Conservation (phyloP, 2,329 filamentous ascomycete species). For the Piedraia hortae region DNA sequence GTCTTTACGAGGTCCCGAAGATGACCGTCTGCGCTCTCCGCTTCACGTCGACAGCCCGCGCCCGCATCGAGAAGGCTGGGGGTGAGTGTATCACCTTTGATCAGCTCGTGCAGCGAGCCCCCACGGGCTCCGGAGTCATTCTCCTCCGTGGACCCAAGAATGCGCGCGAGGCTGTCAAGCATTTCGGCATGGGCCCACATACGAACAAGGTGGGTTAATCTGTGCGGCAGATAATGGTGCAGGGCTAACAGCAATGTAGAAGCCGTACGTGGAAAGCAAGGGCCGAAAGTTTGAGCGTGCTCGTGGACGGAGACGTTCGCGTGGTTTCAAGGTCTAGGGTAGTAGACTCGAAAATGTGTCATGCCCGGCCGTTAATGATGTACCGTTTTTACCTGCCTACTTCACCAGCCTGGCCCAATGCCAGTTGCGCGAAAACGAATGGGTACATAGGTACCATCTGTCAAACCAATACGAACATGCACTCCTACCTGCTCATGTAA, state of each 20-base stretch:
- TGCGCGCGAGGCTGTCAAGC: slow-evolving; percentile 88
- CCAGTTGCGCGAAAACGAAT: too few species aligned
- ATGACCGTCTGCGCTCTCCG: slow-evolving; percentile 77
- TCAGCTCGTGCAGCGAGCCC: slow-evolving; percentile 82
- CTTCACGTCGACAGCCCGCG: slow-evolving; percentile 88
- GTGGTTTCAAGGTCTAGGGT: slow-evolving; percentile 98
- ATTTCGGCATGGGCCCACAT: slow-evolving; percentile 97
- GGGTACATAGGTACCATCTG: too few species aligned
- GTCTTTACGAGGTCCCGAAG: slow-evolving; percentile 72
- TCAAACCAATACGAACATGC: too few species aligned
- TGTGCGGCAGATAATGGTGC: too few species aligned
- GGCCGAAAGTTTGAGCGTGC: slow-evolving; percentile 98
- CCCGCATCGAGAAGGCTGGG: slow-evolving; percentile 75
- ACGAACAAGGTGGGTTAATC: slow-evolving; percentile 78
- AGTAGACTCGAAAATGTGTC: too few species aligned
- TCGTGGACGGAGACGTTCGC: slow-evolving; percentile 92
- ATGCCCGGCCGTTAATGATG: too few species aligned
- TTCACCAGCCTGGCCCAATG: slow-evolving; percentile 1
- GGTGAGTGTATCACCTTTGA: slow-evolving; percentile 90
- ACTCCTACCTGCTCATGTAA: too few species aligned
- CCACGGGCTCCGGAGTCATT: slow-evolving; percentile 89
- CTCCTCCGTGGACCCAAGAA: slow-evolving; percentile 97
- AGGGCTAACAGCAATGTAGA: slow-evolving; percentile 30
- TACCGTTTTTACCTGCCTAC: neutral
- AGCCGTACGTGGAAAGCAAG: slow-evolving; percentile 93